Base-by-base conservation (phyloP, 73 alveolate species). In the Uronychia setigera region DNA sequence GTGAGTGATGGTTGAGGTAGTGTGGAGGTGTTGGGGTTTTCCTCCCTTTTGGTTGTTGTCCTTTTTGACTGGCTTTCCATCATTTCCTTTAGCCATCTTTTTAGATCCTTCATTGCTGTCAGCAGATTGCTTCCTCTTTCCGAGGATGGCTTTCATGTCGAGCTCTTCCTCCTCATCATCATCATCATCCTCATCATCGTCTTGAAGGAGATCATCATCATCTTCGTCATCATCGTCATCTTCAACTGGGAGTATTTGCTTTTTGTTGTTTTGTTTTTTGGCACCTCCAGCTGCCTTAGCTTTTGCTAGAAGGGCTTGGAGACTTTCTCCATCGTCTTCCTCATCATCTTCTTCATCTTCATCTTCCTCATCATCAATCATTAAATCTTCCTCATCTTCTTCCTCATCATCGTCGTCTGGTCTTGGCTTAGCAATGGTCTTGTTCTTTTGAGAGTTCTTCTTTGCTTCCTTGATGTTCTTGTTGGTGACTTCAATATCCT, bases 161-260 rank as follows among this genome's bases (percentile, higher is more conserved):
- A 46, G 67, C 67, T 46, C 67, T 19, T 46, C 67, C 67, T 82
- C 89, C 34, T 74, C 84, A 27, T 84, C 85, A 30, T 74, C 84
- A 35, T 84, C 91, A 33, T 26, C 32, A 29, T 84, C 91, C 75
- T 84, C 91, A 35, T 29, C 91, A 33, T 76, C 85, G 1, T 84
- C 91, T 25, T 31, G 75, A 1, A 30, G 74, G 32, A 33, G 85
- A 5, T 84, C 84, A 27, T 84, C 91, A 31, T 84, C 91, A 75
- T 91, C 96, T 57, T 81, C 92, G 35, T 82, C 94, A 83, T 85
- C 92, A 33, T 83, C 85, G 31, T 88, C 92, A 33, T 27, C 91
- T 13, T 29, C 58, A 19, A 30, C 91, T 14, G 77, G 60, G 59
- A 58, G 77, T 14, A 85, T 80, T 76, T 14, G 33, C 46, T 84